Evolutionary conservation across 2,329 filamentous ascomycete genomes (phyloP).

Genomic region (Zymoseptoria brevis): DNA sequence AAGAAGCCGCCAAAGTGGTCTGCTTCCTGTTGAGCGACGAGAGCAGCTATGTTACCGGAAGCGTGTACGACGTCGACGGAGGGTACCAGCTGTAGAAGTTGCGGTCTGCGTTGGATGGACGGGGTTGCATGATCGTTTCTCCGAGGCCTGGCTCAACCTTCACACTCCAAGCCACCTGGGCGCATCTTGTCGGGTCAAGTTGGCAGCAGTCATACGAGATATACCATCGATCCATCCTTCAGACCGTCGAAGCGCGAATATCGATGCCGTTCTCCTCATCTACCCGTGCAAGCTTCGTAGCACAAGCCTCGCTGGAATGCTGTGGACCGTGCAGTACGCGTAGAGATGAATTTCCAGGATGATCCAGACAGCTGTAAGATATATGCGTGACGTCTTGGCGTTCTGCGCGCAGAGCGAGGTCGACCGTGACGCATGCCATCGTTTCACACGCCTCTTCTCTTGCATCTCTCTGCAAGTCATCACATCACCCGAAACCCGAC

Average conservation of each 20-base stretch:
- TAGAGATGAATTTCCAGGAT: neutral
- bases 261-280: too few species aligned
- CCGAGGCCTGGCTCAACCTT: too few species aligned
- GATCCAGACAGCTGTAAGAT: neutral
- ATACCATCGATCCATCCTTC: too few species aligned
- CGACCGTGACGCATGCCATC: neutral
- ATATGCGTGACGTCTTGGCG: neutral
- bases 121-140: too few species aligned
- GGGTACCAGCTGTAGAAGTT: slow-evolving; percentile 14
- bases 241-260: too few species aligned
- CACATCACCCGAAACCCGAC: neutral
- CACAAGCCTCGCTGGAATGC: neutral
- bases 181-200: too few species aligned
- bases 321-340: neutral
- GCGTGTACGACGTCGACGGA: slow-evolving; percentile 41
- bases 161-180: too few species aligned
- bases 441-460: neutral
- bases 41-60: slow-evolving; percentile 41
- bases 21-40: slow-evolving; percentile 43
- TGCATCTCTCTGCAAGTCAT: neutral
- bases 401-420: neutral
- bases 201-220: too few species aligned
- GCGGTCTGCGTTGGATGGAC: neutral
- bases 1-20: slow-evolving; percentile 38
- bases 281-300: too few species aligned